These are phyloP conservation scores for Fulvia fulva DNA, from an alignment of 2,329 filamentous ascomycete species.

Conservation along the genomic window DNA sequence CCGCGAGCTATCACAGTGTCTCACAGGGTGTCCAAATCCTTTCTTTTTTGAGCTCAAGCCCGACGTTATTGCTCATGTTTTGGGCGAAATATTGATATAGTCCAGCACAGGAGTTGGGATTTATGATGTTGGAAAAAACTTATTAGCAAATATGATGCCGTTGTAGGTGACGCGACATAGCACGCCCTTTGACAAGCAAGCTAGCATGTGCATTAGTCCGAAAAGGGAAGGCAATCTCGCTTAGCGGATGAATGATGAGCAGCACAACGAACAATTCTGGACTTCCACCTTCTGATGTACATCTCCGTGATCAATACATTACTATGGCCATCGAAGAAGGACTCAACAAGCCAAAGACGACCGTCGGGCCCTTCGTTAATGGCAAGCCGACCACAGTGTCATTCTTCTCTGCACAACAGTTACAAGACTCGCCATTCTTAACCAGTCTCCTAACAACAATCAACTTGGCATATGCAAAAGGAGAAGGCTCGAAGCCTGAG, in stretches of 20 bases:
- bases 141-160: too few species aligned
- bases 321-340: neutral
- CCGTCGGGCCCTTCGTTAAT: conserved; percentile 3
- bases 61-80: too few species aligned
- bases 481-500: conserved; percentile 9
- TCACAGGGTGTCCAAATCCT: too few species aligned
- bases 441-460: conserved; percentile 10
- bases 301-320: neutral
- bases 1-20: too few species aligned
- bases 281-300: neutral
- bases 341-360: neutral
- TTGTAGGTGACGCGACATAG: too few species aligned
- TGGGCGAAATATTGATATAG: too few species aligned
- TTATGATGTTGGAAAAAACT: too few species aligned
- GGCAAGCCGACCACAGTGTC: conserved; percentile 3
- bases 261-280: neutral
- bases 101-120: too few species aligned
- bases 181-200: too few species aligned
- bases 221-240: neutral
- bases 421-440: conserved; percentile 8
- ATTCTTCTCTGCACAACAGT: conserved; percentile 9
- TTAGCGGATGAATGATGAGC: neutral
- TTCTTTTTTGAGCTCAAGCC: too few species aligned
- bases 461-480: conserved; percentile 10
- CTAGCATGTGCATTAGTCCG: neutral